These are phyloP conservation scores for Trichocomaceae sp. DNA, from an alignment of 2,329 filamentous ascomycete species.

Conservation along the genomic window DNA sequence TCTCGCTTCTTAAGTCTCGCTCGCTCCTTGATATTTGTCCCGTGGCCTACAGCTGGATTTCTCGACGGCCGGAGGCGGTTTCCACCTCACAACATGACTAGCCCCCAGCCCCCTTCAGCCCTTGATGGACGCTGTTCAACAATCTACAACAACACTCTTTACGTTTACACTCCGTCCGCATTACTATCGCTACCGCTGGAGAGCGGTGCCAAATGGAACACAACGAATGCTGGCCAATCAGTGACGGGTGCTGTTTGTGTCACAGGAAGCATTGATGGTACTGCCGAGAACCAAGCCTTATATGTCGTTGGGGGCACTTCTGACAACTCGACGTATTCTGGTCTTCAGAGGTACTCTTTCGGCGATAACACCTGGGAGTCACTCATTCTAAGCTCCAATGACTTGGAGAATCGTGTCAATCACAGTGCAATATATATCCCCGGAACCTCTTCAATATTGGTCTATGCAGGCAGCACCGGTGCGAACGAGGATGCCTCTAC, in stretches of 20 bases:
- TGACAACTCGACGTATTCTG: slow-evolving; percentile 55
- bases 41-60: slow-evolving; percentile 24
- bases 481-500: slow-evolving; percentile 54
- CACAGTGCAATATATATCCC: slow-evolving; percentile 73
- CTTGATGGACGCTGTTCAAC: slow-evolving; percentile 75
- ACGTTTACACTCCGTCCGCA: slow-evolving; percentile 67
- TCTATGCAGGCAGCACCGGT: slow-evolving; percentile 71
- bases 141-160: slow-evolving; percentile 74
- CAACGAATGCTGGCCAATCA: slow-evolving; percentile 57
- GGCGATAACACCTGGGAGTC: slow-evolving; percentile 52
- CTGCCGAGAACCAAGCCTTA: slow-evolving; percentile 56
- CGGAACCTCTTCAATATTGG: slow-evolving; percentile 62
- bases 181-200: slow-evolving; percentile 68
- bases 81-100: slow-evolving; percentile 51
- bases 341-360: slow-evolving; percentile 65
- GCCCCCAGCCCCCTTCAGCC: slow-evolving; percentile 62
- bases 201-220: slow-evolving; percentile 64
- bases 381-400: slow-evolving; percentile 43
- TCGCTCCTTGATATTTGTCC: slow-evolving; percentile 10
- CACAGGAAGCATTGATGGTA: slow-evolving; percentile 54
- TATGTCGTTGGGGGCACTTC: slow-evolving; percentile 76
- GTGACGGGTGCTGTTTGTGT: slow-evolving; percentile 75
- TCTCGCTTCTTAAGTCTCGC: not conserved
- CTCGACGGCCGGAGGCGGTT: slow-evolving; percentile 16
- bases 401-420: slow-evolving; percentile 62